Evolutionary conservation across 257 asterid species (phyloP).

Genomic region (Capsicum baccatum): DNA sequence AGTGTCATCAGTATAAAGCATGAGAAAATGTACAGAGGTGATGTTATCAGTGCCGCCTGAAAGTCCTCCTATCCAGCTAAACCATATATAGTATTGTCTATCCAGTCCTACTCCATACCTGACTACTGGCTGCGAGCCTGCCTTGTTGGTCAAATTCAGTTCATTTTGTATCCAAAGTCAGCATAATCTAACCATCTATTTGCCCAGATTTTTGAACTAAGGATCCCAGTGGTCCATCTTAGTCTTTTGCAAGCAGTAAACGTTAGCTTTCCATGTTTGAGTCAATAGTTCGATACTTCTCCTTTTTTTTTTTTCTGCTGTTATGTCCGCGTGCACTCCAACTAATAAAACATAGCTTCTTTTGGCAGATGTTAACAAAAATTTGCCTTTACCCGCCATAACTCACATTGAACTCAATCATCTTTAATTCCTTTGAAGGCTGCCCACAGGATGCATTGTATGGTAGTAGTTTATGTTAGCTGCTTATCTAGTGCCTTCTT

Average conservation of each 20-base stretch:
- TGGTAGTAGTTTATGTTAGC: too few relatives aligned
- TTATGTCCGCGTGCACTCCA: background rate
- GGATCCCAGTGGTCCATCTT: background rate
- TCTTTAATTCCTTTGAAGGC: constrained; percentile 5
- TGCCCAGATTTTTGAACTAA: background rate
- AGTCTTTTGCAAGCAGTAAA: background rate
- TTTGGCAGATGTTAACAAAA: background rate
- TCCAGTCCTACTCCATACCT: background rate
- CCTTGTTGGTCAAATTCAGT: constrained; percentile 12
- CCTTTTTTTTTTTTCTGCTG: background rate
- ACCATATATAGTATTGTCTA: background rate
- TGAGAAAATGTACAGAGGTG: background rate
- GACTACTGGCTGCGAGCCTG: constrained; percentile 1
- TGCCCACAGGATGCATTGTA: too few relatives aligned
- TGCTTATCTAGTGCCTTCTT: too few relatives aligned
- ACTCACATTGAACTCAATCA: background rate
- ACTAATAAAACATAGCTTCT: constrained; percentile 3
- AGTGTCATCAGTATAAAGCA: background rate
- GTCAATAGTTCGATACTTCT: background rate
- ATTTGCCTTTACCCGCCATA: background rate
- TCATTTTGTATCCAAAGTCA: background rate
- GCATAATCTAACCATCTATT: background rate
- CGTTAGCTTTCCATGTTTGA: background rate
- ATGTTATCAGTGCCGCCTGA: background rate
- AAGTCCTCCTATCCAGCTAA: background rate